Base-by-base conservation (phyloP, 208 protist species). In the Leishmania turanica region DNA sequence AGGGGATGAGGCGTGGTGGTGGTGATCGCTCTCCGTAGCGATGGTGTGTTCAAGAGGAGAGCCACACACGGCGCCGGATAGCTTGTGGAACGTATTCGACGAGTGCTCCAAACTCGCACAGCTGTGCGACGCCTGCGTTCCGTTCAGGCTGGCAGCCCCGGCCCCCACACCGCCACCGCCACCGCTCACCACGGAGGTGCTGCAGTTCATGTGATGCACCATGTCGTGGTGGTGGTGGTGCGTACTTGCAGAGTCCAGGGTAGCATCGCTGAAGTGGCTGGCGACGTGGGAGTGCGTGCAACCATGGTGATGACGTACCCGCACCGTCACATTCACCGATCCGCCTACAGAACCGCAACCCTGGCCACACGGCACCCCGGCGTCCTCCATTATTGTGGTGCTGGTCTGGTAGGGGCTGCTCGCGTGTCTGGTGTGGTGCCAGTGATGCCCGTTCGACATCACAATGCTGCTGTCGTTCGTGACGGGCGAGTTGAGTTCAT, bases 181-280 rank as follows among this genome's bases (percentile, higher is more conserved):
- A 62, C 64, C 62, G 40, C 80, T 60, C 6, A 53, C 19, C 64
- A n/a, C 62, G 11, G 45, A 65, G 27, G 73, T 54, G 42, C 40
- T 79, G 47, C 58, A 3, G 9, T 51, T 69, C 53, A 45, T 53
- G 40, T 47, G n/a, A 51, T 69, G 58, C 3, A 1, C 13, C 9
- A 0, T 31, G 75, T 78, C 19, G 3, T 71, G 51, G 56, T 54
- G 53, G 49, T 84, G 76, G 21, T 49, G 79, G 15, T 78, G 69
- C 24, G 9, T 7, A 71, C 64, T 74, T 24, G 21, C 70, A 31
- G 75, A 34, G 80, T 84, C 77, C 2, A 66, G 66, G 31, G 79
- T 85, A 31, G 80, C 49, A 47, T 88, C 84, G 75, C 84, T 88
- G 53, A 88, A 71, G 81, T 77, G 81, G 79, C 85, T 88, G 24